Conservation (phyloP, 495 filamentous ascomycete species). For the Achaetomiella virescens region DNA sequence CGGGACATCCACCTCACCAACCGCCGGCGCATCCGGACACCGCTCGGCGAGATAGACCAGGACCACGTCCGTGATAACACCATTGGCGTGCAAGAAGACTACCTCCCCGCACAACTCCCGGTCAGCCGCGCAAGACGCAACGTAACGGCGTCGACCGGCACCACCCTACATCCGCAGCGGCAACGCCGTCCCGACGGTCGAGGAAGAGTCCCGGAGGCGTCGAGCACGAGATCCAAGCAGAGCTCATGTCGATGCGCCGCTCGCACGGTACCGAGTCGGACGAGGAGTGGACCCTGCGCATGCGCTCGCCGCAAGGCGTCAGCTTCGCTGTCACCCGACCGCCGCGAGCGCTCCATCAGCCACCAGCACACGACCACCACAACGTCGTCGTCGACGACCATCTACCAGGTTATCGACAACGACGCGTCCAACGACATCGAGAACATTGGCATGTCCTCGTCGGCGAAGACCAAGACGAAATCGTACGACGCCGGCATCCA, state of each 20-base stretch:
- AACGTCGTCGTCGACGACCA: slow-evolving; percentile 54
- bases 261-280: slow-evolving; percentile 63
- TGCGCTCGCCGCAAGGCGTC: slow-evolving; percentile 56
- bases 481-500: slow-evolving; percentile 52
- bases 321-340: slow-evolving; percentile 37
- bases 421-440: slow-evolving; percentile 51
- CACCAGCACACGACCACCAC: slow-evolving; percentile 57
- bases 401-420: slow-evolving; percentile 49
- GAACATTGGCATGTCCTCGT: slow-evolving; percentile 36
- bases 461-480: slow-evolving; percentile 49
- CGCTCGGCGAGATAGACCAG: slow-evolving; percentile 82
- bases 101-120: slow-evolving; percentile 89
- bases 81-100: slow-evolving; percentile 61
- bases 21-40: slow-evolving; percentile 65
- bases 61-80: slow-evolving; percentile 54
- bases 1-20: slow-evolving; percentile 71
- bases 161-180: slow-evolving; percentile 46
- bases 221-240: slow-evolving; percentile 27
- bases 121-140: slow-evolving; percentile 86
- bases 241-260: slow-evolving; percentile 46
- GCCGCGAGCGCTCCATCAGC: slow-evolving; percentile 35
- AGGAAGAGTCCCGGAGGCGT: slow-evolving; percentile 33
- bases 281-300: slow-evolving; percentile 68
- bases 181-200: slow-evolving; percentile 33
- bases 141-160: slow-evolving; percentile 39